phyloP scores from a whole-genome alignment of 2,329 filamentous ascomycete genomes.

The Davidsoniella virescens region DNA sequence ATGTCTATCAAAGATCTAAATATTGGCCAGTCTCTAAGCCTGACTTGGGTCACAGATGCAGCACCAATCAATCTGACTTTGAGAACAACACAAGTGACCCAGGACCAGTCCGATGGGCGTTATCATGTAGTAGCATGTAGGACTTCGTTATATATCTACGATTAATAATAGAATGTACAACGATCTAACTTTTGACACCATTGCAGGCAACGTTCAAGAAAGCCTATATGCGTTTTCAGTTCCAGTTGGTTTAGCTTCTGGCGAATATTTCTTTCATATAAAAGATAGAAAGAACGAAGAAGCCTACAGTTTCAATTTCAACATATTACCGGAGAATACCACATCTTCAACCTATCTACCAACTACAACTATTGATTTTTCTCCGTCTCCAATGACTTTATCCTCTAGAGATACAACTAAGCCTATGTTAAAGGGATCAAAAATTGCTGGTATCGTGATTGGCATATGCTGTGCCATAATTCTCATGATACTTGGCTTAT shows the following conservation, averaged over 20 bases:
- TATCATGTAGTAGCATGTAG: neutral
- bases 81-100: neutral
- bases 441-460: slow-evolving; percentile 7
- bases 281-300: neutral
- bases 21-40: neutral
- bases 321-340: neutral
- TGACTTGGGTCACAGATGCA: slow-evolving; percentile 6
- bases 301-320: neutral
- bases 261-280: neutral
- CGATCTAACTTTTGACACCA: too few species aligned
- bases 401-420: neutral
- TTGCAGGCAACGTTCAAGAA: too few species aligned
- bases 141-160: too few species aligned
- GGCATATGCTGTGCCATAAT: neutral
- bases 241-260: neutral
- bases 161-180: too few species aligned
- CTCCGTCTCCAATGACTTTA: neutral
- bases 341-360: neutral
- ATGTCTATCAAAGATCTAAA: neutral
- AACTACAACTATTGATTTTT: neutral
- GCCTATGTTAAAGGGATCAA: neutral
- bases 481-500: slow-evolving; percentile 1
- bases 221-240: too few species aligned
- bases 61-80: slow-evolving; percentile 2
- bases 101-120: too few species aligned